Conservation (phyloP, 1,284 basidiomycete genomes). For the Pseudozyma tsukubaensis region DNA sequence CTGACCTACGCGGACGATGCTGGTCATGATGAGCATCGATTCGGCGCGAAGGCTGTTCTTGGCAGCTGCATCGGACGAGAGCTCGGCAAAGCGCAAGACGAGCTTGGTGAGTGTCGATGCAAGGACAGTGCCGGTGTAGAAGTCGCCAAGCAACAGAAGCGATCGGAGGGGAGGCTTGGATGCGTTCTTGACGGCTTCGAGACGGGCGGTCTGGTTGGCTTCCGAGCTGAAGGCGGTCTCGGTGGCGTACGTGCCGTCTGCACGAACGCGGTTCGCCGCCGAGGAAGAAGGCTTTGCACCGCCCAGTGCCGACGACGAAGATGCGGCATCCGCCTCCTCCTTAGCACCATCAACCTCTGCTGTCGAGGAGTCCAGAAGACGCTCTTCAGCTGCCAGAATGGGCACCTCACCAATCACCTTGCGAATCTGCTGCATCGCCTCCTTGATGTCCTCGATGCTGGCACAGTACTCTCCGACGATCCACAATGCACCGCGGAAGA, state of each 20-base stretch:
- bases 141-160: constrained; percentile 92
- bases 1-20: constrained; percentile 94
- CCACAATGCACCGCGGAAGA: constrained; percentile 96
- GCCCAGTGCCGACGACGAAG: constrained; percentile 41
- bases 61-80: constrained; percentile 75
- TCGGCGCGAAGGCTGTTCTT: constrained; percentile 79
- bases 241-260: constrained; percentile 97
- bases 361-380: constrained; percentile 65
- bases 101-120: constrained; percentile 91
- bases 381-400: constrained; percentile 78
- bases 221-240: constrained; percentile 88
- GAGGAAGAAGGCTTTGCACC: constrained; percentile 70
- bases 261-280: constrained; percentile 77
- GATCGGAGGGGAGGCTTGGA: constrained; percentile 92
- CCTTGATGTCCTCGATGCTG: constrained; percentile 60
- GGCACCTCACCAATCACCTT: constrained; percentile 94
- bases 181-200: constrained; percentile 85
- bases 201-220: constrained; percentile 74
- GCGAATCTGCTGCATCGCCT: constrained; percentile 81
- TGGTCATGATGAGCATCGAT: constrained; percentile 98
- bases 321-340: constrained; percentile 37
- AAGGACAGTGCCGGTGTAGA: constrained; percentile 93
- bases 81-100: constrained; percentile 81
- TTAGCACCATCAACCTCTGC: constrained; percentile 35
- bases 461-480: constrained; percentile 90